Evolutionary conservation across 352 stramenopile genomes (phyloP).

Genomic region (Globisporangium takayamanum): DNA sequence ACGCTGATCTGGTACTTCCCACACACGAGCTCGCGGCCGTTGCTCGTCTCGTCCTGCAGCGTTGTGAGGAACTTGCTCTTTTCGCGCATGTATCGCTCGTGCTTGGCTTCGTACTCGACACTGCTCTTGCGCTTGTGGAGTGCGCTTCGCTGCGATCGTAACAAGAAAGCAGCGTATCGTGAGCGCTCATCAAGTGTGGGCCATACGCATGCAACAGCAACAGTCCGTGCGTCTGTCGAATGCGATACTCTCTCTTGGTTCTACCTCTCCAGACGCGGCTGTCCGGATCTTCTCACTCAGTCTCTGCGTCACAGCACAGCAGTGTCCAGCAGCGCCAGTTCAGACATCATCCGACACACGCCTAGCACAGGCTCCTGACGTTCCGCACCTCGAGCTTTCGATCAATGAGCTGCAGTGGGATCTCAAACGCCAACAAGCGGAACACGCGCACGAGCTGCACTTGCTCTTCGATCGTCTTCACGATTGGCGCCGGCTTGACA

Average conservation of each 20-base stretch:
- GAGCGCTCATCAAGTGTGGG: background rate
- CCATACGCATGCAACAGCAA: background rate
- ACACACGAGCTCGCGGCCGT: slow-evolving; percentile 46
- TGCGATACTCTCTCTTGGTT: background rate
- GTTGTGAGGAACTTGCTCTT: slow-evolving; percentile 38
- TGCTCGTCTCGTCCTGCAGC: slow-evolving; percentile 51
- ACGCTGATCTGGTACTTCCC: slow-evolving; percentile 45
- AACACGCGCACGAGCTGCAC: slow-evolving; percentile 72
- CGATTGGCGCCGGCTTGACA: slow-evolving; percentile 14
- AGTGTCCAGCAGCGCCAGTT: background rate
- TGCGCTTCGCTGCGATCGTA: too few species aligned
- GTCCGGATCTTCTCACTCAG: slow-evolving; percentile 29
- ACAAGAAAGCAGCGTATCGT: background rate
- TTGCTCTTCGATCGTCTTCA: slow-evolving; percentile 61
- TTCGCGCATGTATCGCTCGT: slow-evolving; percentile 30
- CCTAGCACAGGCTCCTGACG: background rate
- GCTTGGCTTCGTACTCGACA: slow-evolving; percentile 32
- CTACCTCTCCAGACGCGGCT: slow-evolving; percentile 3
- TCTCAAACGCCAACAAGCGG: slow-evolving; percentile 57
- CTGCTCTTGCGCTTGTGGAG: slow-evolving; percentile 15
- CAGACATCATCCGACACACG: background rate
- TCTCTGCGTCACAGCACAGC: slow-evolving; percentile 19
- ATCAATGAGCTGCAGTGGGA: slow-evolving; percentile 47
- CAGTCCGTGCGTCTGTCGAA: too few species aligned
- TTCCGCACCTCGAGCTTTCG: slow-evolving; percentile 49